phyloP scores from a whole-genome alignment of 768 basidiomycete species.

The Asterophora lycoperdoides region DNA sequence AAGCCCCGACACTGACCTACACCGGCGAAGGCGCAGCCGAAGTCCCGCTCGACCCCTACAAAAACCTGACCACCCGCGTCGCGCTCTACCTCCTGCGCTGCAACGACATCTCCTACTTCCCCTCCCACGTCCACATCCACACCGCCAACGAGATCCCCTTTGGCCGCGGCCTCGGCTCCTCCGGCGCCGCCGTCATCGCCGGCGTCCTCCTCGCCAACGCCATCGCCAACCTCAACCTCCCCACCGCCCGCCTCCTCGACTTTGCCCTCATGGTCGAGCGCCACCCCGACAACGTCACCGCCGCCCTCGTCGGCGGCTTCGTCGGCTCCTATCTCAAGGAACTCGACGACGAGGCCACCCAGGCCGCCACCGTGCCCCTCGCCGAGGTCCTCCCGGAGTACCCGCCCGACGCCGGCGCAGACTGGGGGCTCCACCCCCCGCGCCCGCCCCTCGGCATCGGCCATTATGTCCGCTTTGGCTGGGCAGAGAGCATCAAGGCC shows the following conservation, averaged over 20 bases:
- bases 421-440: conserved; percentile 88
- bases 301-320: conserved; percentile 94
- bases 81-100: conserved; percentile 98
- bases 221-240: conserved; percentile 71
- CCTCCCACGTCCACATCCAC: conserved; percentile 69
- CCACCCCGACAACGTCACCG: conserved; percentile 98
- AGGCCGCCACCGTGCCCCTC: conserved; percentile 86
- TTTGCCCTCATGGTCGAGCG: conserved; percentile 99
- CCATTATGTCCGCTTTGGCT: conserved; percentile 87
- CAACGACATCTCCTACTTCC: conserved; percentile 69
- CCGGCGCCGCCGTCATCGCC: conserved; percentile 97
- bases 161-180: conserved; percentile 94
- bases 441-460: conserved; percentile 94
- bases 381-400: conserved; percentile 96
- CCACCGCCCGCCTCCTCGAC: conserved; percentile 76
- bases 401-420: conserved; percentile 85
- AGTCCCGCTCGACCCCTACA: conserved; percentile 92
- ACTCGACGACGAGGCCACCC: conserved; percentile 73
- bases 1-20: conserved; percentile 66
- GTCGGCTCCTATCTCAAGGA: conserved; percentile 94
- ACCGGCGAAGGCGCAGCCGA: conserved; percentile 85
- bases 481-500: conserved; percentile 82
- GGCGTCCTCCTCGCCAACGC: conserved; percentile 87
- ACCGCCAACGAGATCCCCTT: conserved; percentile 94
- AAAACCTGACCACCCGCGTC: conserved; percentile 95